These are phyloP conservation scores for Alternaria solani DNA, from an alignment of 2,329 filamentous ascomycete species.

Conservation along the genomic window DNA sequence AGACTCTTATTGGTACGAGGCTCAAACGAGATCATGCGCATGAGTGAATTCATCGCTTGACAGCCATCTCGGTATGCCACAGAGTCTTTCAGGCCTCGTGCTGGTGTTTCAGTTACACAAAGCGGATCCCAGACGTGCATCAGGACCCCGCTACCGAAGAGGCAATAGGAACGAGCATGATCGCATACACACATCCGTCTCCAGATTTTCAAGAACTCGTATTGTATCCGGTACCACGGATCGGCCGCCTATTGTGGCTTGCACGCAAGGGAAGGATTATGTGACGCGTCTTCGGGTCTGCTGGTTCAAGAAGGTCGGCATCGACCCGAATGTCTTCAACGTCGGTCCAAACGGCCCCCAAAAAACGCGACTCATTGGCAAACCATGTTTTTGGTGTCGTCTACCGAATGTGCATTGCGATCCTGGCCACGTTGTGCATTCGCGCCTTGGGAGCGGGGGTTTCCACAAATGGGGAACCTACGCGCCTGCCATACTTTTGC, in stretches of 20 bases:
- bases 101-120: constrained; percentile 2
- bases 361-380: neutral
- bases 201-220: neutral
- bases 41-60: too few species aligned
- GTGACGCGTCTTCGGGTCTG: neutral
- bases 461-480: neutral
- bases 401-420: neutral
- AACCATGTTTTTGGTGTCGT: neutral
- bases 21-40: too few species aligned
- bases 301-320: neutral
- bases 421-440: neutral
- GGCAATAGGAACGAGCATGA: neutral
- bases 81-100: neutral
- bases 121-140: constrained; percentile 1
- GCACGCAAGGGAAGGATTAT: neutral
- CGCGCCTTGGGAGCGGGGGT: too few species aligned
- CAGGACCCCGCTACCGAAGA: neutral
- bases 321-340: neutral
- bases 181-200: constrained; percentile 1
- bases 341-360: neutral
- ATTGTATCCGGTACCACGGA: constrained; percentile 3
- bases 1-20: neutral
- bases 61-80: neutral
- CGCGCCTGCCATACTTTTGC: neutral
- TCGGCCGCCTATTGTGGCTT: constrained; percentile 8